Evolutionary conservation across 805 yeast genomes (phyloP).

Genomic region (Candida chauliodis): DNA sequence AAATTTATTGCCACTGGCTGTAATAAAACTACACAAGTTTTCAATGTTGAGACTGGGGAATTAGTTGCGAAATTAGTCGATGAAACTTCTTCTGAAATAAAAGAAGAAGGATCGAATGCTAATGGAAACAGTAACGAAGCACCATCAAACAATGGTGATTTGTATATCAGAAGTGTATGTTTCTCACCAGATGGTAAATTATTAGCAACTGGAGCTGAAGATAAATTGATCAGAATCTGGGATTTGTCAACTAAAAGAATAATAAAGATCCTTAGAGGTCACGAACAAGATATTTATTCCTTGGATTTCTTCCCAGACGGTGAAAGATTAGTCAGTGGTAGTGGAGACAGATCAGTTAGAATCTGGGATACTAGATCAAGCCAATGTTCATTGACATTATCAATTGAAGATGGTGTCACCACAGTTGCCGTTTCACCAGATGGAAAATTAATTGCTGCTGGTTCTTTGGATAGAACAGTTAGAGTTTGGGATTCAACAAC

Average conservation of each 20-base stretch:
- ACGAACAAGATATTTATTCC: slow-evolving; percentile 96
- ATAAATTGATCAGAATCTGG: slow-evolving; percentile 91
- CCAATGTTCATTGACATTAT: slow-evolving; percentile 80
- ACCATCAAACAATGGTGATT: slow-evolving; percentile 67
- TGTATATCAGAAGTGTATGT: slow-evolving; percentile 92
- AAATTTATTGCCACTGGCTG: slow-evolving; percentile 94
- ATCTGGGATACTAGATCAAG: slow-evolving; percentile 94
- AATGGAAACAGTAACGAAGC: slow-evolving; percentile 29
- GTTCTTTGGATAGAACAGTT: slow-evolving; percentile 91
- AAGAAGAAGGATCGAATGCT: slow-evolving; percentile 34
- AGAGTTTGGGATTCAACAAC: slow-evolving; percentile 95
- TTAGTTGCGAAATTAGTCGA: slow-evolving; percentile 82
- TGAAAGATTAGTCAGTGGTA: slow-evolving; percentile 86
- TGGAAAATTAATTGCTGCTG: slow-evolving; percentile 92
- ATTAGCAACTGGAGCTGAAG: slow-evolving; percentile 93
- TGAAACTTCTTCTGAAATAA: slow-evolving; percentile 49
- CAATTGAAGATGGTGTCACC: slow-evolving; percentile 96
- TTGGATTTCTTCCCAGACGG: slow-evolving; percentile 95
- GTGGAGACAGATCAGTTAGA: slow-evolving; percentile 94
- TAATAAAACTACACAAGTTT: slow-evolving; percentile 92
- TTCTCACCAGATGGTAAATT: slow-evolving; percentile 91
- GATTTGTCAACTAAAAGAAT: slow-evolving; percentile 82
- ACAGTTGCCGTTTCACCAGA: slow-evolving; percentile 97
- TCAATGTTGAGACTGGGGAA: slow-evolving; percentile 87
- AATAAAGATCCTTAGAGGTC: slow-evolving; percentile 84